A percentile compares a stretch with the other conserved stretches of the same genome.
Evolutionary conservation across 768 basidiomycete species (phyloP).

Genomic region (Chalciporus sphaerocephalus): DNA sequence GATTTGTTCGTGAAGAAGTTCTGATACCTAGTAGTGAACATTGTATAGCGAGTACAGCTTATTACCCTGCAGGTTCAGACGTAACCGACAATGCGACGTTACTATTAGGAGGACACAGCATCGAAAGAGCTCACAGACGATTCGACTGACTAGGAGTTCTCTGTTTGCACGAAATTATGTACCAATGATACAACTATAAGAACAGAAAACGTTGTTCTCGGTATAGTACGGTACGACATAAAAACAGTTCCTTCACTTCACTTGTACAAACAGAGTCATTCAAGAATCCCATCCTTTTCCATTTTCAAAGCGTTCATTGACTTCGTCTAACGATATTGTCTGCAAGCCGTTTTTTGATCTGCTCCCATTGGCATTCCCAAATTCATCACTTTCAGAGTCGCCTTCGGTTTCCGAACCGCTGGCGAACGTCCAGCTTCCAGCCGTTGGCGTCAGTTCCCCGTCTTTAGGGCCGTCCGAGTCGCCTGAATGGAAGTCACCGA

Average conservation of each 20-base stretch:
- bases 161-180: slow-evolving; percentile 10
- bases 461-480: slow-evolving; percentile 26
- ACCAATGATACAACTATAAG: slow-evolving; percentile 11
- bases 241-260: not conserved
- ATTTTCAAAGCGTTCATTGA: slow-evolving; percentile 21
- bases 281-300: slow-evolving; percentile 17
- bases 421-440: slow-evolving; percentile 69
- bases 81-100: no score
- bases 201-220: slow-evolving; percentile 5
- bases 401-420: slow-evolving; percentile 34
- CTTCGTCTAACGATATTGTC: slow-evolving; percentile 27
- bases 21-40: no score
- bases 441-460: slow-evolving; percentile 56
- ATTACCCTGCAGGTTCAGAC: no score
- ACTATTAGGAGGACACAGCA: no score
- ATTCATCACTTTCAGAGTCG: slow-evolving; percentile 32
- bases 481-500: slow-evolving; percentile 72
- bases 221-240: slow-evolving; percentile 16
- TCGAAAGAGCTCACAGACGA: no score
- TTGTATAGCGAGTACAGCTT: no score
- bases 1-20: no score
- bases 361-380: slow-evolving; percentile 17
- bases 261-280: slow-evolving; percentile 1
- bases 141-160: no score
- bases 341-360: slow-evolving; percentile 18